These are phyloP conservation scores for Moesziomyces aphidis DNA, from an alignment of 1,284 basidiomycete species.

Conservation along the genomic window DNA sequence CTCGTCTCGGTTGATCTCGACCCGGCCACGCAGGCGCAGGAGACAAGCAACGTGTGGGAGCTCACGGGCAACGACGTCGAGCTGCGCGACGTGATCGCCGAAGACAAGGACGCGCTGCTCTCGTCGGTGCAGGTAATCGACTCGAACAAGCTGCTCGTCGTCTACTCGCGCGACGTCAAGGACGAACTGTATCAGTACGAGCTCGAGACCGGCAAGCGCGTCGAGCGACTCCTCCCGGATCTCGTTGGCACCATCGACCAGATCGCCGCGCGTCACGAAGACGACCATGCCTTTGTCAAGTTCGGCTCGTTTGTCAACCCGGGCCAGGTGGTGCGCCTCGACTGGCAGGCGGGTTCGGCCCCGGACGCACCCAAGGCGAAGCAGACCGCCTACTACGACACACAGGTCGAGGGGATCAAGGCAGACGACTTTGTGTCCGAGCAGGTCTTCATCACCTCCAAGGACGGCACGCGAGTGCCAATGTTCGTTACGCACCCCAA, in stretches of 20 bases:
- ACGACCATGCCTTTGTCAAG: conserved; percentile 78
- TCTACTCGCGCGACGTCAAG: conserved; percentile 83
- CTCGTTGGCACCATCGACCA: conserved; percentile 78
- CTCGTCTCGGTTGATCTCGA: conserved; percentile 56
- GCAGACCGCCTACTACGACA: conserved; percentile 73
- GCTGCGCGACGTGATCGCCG: conserved; percentile 78
- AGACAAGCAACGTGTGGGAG: conserved; percentile 52
- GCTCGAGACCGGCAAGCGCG: conserved; percentile 72
- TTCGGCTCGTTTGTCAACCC: conserved; percentile 81
- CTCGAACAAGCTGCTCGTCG: conserved; percentile 74
- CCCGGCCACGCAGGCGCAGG: conserved; percentile 28
- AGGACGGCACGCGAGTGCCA: conserved; percentile 83
- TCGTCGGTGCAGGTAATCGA: conserved; percentile 73
- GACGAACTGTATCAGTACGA: conserved; percentile 83
- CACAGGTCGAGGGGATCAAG: conserved; percentile 76
- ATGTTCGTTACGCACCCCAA: conserved; percentile 88
- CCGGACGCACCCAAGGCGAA: conserved; percentile 21
- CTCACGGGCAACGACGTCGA: conserved; percentile 45
- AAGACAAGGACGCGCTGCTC: conserved; percentile 76
- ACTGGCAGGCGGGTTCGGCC: conserved; percentile 62
- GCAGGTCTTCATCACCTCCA: conserved; percentile 75
- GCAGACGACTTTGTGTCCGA: conserved; percentile 79
- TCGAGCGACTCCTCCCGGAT: conserved; percentile 75
- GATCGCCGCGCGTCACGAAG: conserved; percentile 72
- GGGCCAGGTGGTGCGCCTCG: conserved; percentile 72